phyloP scores from a whole-genome alignment of 164 flowering plant genomes.

The Piper longum region DNA sequence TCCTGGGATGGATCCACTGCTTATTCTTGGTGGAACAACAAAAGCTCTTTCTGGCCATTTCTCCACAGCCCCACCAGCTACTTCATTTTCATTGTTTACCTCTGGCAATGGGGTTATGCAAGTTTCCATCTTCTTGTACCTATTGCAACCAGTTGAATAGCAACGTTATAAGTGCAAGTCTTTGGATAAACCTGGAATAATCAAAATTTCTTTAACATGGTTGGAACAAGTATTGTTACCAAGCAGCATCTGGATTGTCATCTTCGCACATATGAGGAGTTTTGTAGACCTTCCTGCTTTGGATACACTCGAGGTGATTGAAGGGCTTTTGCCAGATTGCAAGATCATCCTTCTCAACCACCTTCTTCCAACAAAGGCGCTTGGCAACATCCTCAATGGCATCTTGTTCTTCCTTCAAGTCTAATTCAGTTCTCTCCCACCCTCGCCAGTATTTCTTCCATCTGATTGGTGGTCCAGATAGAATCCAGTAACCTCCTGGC shows the following conservation, averaged over 20 bases:
- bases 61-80: constrained; percentile 77
- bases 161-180: not conserved
- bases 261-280: constrained; percentile 76
- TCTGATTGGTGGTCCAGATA: constrained; percentile 86
- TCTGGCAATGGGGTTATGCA: constrained; percentile 90
- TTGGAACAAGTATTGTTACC: constrained; percentile 27
- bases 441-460: constrained; percentile 94
- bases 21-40: constrained; percentile 76
- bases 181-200: not conserved
- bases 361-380: constrained; percentile 85
- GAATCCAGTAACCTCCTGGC: constrained; percentile 99
- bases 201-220: not conserved
- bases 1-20: constrained; percentile 50
- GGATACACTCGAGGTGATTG: constrained; percentile 63
- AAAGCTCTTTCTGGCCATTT: constrained; percentile 87
- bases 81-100: constrained; percentile 46
- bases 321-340: constrained; percentile 85
- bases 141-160: constrained; percentile 8
- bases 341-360: constrained; percentile 65
- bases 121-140: constrained; percentile 83
- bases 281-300: constrained; percentile 25
- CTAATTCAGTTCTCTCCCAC: constrained; percentile 91
- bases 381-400: constrained; percentile 63
- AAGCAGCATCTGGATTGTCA: constrained; percentile 61
- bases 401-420: constrained; percentile 84